Base-by-base conservation (phyloP, 2,329 filamentous ascomycete species). In the Berkeleyomyces rouxiae region DNA sequence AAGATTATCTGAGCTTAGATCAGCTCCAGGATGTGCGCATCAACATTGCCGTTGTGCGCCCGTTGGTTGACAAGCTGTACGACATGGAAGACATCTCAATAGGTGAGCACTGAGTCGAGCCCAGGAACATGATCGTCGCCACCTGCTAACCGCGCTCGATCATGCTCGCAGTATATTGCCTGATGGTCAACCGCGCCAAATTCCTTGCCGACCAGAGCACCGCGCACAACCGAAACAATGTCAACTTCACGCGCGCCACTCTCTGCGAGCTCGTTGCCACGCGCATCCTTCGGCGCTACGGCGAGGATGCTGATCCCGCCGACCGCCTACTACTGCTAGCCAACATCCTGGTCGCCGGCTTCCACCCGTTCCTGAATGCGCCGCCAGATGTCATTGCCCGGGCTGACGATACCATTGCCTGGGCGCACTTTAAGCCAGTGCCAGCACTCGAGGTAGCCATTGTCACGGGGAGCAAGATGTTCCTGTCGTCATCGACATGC, bases 361-460 rank as follows among this genome's bases (percentile, higher is more conserved):
- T 95, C 68, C 86, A 90, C 68, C 88, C 89, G 1, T 93, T 93
- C 68, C 88, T 93, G 72, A 88, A 88, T 67, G 88, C 88, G 0
- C 89, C 89, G 0, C 74, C 78, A 0, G 79, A 86, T 62, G 79
- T 91, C 47, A 46, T 63, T 13, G 75, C 77, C 13, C 78, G 86
- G 67, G 82, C 80, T 39, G 76, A 79, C 66, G 71, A 75, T 33
- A 76, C 75, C 46, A 73, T 74, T 11, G 73, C 76, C 2, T 79
- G 76, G 74, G 75, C 74, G 43, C 74, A 78, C 64, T 73, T 78
- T 64, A 75, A 82, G 66, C 87, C 85, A 61, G 73, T 92, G 63
- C 90, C 88, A 0, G 86, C 88, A 10, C 78, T 95, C 6, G 89
- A 95, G 73, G 82, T 93, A 40, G 89, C 88, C 61, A 93, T 93